Conservation (phyloP, 495 filamentous ascomycete genomes). For the Lepidopterella palustris region DNA sequence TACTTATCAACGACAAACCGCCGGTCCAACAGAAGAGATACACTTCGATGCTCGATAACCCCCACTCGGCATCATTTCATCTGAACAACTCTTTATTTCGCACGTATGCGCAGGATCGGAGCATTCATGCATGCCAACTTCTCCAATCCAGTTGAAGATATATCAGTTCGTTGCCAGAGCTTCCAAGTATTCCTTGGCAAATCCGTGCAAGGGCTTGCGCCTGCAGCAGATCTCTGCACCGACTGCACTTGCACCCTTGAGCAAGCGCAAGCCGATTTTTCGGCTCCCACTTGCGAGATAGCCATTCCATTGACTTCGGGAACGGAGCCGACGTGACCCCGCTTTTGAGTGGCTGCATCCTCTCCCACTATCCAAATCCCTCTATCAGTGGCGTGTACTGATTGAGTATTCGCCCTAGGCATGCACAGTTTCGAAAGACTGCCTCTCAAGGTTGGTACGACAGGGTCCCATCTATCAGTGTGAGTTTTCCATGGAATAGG, state of each 20-base stretch:
- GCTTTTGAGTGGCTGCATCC: not conserved
- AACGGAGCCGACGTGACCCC: conserved; percentile 3
- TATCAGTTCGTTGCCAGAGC: not conserved
- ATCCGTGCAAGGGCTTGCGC: not conserved
- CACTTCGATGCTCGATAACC: not conserved
- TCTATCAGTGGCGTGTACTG: not conserved
- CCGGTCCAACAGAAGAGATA: not conserved
- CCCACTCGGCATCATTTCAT: not conserved
- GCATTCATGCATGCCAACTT: not conserved
- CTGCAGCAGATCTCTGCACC: not conserved
- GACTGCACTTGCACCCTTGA: not conserved
- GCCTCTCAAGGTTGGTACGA: not conserved
- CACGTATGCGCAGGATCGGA: no score
- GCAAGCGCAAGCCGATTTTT: not conserved
- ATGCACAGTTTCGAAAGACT: not conserved
- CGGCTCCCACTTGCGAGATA: not conserved
- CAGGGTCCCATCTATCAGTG: not conserved
- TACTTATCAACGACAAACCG: not conserved
- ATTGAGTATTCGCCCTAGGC: not conserved
- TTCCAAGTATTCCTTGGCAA: not conserved
- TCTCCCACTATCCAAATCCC: not conserved
- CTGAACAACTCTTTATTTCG: not conserved
- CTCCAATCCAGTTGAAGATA: not conserved
- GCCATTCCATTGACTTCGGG: not conserved
- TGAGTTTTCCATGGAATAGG: not conserved